Base-by-base conservation (phyloP, 176 grass and related monocot genomes). In the Juncus effusus region DNA sequence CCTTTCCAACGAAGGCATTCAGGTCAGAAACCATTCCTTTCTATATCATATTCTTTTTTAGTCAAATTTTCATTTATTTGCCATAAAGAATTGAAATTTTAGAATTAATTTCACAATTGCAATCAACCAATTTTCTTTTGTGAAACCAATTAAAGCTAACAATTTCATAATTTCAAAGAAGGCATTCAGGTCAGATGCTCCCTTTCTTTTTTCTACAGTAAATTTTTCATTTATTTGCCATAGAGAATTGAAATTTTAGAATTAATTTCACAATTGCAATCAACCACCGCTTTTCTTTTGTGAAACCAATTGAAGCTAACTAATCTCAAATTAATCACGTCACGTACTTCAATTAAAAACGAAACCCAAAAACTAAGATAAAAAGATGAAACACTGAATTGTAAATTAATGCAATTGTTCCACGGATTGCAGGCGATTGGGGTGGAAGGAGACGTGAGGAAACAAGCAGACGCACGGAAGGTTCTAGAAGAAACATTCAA, bases 401-500 rank as follows among this genome's bases (percentile, higher is more conserved):
- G 44, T 47, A 47, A 9, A 47, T 47, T 9, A 2, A 47, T 47
- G 10, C 7, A 9, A 19, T 56, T 55, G 51, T 39, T n/a, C 13
- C 13, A 55, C 77, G 62, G 58, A 36, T 2, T 59, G 41, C 79
- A 97, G 88, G 85, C 88, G 73, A 82, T 97, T 82, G 88, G 93
- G 39, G 77, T 92, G 3, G 85, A 92, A 49, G 93, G 93, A 62
- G 93, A 97, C 65, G 93, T 97, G 15, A 82, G 88, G 42, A 97
- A 82, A 61, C 80, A 84, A 60, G 85, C 86, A 63, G 94, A 92
- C 86, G 88, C 88, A 5, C 68, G 72, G 9, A 89, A 82, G 51
- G 94, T 97, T 62, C 42, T 97, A 0, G 76, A 82, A 13, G 69
- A 75, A 13, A 89, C 88, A 3, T 65, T 86, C 19, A 59, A 78